phyloP scores from a whole-genome alignment of 139 green algal species.

The Deuterostichococcus epilithicus region DNA sequence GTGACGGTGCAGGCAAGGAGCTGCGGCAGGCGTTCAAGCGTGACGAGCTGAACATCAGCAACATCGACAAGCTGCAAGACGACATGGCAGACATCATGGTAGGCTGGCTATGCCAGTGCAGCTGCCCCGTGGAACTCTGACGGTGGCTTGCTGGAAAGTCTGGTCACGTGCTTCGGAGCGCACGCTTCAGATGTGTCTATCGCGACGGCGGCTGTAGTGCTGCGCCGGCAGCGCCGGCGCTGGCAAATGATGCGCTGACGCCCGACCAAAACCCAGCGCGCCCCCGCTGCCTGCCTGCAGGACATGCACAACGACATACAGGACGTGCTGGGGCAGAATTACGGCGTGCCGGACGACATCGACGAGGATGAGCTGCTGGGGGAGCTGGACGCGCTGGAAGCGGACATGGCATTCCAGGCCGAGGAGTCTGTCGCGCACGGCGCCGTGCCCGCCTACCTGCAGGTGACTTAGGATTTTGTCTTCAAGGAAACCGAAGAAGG shows the following conservation, averaged over 20 bases:
- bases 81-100: slow-evolving; percentile 92
- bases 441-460: slow-evolving; percentile 66
- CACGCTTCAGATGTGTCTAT: no score
- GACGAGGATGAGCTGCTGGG: slow-evolving; percentile 96
- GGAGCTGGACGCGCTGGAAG: slow-evolving; percentile 91
- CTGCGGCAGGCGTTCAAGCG: slow-evolving; percentile 76
- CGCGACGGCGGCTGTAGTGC: no score
- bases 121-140: no score
- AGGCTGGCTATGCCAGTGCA: not conserved
- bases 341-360: slow-evolving; percentile 90
- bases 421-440: slow-evolving; percentile 29
- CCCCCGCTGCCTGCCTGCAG: slow-evolving; percentile 25
- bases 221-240: not conserved
- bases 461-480: slow-evolving; percentile 38
- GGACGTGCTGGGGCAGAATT: slow-evolving; percentile 77
- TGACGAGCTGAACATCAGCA: slow-evolving; percentile 91
- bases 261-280: not conserved
- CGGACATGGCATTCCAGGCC: slow-evolving; percentile 55
- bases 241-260: not conserved
- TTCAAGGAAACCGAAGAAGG: not conserved
- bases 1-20: slow-evolving; percentile 76
- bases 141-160: no score
- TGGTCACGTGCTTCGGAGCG: no score
- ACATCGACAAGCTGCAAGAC: slow-evolving; percentile 94
- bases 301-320: slow-evolving; percentile 92